phyloP scores from a whole-genome alignment of 2,329 filamentous ascomycete genomes.

The Colletotrichum euphorbiae region DNA sequence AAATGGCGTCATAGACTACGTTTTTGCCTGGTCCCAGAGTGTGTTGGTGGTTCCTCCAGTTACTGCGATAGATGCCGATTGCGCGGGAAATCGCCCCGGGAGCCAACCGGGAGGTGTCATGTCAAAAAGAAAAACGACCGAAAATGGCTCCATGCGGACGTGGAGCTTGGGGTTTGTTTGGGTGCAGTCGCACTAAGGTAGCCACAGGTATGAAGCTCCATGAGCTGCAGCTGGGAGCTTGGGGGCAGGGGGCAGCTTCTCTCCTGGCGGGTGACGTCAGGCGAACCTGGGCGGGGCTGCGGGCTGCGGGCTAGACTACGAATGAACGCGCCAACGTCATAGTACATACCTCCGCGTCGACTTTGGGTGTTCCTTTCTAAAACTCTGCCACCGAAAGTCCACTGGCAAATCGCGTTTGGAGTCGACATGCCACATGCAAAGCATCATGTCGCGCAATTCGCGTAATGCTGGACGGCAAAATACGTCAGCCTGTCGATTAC shows the following conservation, averaged over 20 bases:
- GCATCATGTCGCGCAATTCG: conserved; percentile 16
- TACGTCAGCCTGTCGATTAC: conserved; percentile 38
- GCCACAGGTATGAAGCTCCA: conserved; percentile 30
- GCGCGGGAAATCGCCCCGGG: conserved; percentile 8
- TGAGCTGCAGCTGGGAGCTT: conserved; percentile 21
- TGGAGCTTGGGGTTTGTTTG: conserved; percentile 5
- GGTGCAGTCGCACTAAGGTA: conserved; percentile 27
- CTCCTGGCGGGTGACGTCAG: conserved; percentile 24
- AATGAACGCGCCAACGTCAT: conserved; percentile 31
- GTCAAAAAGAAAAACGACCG: conserved; percentile 20
- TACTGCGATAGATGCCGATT: neutral
- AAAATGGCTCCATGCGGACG: conserved; percentile 25
- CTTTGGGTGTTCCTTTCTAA: conserved; percentile 5
- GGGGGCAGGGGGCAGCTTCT: neutral
- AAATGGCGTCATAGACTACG: conserved; percentile 39
- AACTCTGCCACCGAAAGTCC: conserved; percentile 1
- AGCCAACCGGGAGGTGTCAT: conserved; percentile 22
- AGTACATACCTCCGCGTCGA: conserved; percentile 16
- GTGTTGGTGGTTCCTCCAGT: conserved; percentile 16
- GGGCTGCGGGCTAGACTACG: conserved; percentile 26
- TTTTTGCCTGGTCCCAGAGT: conserved; percentile 5
- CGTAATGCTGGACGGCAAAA: conserved; percentile 24
- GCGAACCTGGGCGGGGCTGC: no score
- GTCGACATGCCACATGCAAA: conserved; percentile 34
- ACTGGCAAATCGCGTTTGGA: conserved; percentile 22